Percentiles rank a stretch among this genome's conserved stretches.
phyloP scores from a whole-genome alignment of 1,139 yeast genomes.

The Suhomyces bolitotheri region DNA sequence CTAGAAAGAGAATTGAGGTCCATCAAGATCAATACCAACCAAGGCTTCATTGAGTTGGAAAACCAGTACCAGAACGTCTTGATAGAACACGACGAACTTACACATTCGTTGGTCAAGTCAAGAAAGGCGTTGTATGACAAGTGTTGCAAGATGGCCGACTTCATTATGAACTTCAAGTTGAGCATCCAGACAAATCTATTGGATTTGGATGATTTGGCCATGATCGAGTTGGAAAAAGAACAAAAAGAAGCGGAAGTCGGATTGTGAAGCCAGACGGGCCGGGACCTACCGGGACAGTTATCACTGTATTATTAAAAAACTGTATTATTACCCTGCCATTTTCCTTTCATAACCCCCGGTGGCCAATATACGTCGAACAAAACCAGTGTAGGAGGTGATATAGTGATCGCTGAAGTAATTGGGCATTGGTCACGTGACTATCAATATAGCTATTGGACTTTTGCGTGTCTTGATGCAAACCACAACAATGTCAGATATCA shows the following conservation, averaged over 20 bases:
- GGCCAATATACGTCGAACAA: too few relatives aligned
- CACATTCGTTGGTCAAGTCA: conserved; percentile 48
- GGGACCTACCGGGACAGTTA: neutral
- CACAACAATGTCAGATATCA: conserved; percentile 48
- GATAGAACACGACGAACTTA: conserved; percentile 55
- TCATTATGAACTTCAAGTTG: conserved; percentile 62
- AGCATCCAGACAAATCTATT: conserved; percentile 61
- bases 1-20: conserved; percentile 61
- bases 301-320: conserved; percentile 2
- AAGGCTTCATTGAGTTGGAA: conserved; percentile 56
- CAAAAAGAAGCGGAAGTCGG: conserved; percentile 12
- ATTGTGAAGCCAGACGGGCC: neutral
- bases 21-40: conserved; percentile 53
- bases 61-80: conserved; percentile 56
- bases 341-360: conserved; percentile 4
- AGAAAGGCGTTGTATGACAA: conserved; percentile 53
- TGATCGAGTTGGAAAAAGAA: conserved; percentile 38
- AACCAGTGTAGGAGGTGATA: too few relatives aligned
- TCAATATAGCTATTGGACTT: too few relatives aligned
- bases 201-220: conserved; percentile 49
- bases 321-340: conserved; percentile 8
- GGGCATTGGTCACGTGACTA: too few relatives aligned
- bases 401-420: too few relatives aligned
- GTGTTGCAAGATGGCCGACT: conserved; percentile 57
- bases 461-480: too few relatives aligned